Evolutionary conservation across 2,329 filamentous ascomycete genomes (phyloP).

Genomic region (Fusarium haematococcum): DNA sequence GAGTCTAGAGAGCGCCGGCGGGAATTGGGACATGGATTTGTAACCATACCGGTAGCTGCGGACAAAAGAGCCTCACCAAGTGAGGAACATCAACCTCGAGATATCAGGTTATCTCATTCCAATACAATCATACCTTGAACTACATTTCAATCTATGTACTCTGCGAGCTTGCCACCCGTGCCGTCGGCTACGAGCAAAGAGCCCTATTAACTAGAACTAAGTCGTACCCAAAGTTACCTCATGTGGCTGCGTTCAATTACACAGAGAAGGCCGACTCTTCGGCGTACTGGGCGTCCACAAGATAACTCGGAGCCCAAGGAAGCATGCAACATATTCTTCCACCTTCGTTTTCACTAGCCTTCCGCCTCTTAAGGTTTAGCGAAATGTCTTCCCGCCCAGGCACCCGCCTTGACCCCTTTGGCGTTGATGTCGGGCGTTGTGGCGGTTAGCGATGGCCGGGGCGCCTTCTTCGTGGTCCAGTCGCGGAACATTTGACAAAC

Average conservation of each 20-base stretch:
- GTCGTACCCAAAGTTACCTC: background rate
- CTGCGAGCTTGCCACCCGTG: background rate
- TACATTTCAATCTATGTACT: background rate
- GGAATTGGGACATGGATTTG: slow-evolving; percentile 9
- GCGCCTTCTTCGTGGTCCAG: background rate
- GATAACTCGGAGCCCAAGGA: too few relatives aligned
- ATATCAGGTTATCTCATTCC: background rate
- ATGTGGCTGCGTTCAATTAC: background rate
- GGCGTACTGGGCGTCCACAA: too few relatives aligned
- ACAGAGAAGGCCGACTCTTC: background rate
- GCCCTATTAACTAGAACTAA: background rate
- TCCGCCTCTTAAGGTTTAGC: too few relatives aligned
- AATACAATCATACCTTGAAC: background rate
- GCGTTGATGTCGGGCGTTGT: background rate
- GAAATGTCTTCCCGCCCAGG: background rate
- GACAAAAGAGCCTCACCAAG: slow-evolving; percentile 16
- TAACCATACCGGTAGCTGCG: slow-evolving; percentile 33
- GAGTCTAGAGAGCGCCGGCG: background rate
- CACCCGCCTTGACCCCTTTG: background rate
- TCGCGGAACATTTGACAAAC: background rate
- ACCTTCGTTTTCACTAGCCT: too few relatives aligned
- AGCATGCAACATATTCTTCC: too few relatives aligned
- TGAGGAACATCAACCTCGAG: slow-evolving; percentile 16
- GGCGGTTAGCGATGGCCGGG: background rate
- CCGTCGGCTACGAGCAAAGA: background rate